Evolutionary conservation across 805 yeast genomes (phyloP).

Genomic region (Henningerozyma blattae): DNA sequence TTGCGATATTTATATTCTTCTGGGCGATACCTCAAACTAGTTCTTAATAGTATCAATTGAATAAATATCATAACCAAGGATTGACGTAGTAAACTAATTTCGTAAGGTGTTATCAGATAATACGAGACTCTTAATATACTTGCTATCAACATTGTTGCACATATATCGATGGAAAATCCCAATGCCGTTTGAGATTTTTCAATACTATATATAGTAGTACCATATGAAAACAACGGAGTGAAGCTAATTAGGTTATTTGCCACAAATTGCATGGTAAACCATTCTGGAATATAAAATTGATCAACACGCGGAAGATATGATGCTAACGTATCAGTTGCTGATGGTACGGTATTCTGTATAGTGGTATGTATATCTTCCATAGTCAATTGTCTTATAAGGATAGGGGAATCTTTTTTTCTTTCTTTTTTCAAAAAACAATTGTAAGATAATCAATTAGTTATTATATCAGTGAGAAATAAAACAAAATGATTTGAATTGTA

Average conservation of each 20-base stretch:
- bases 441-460: no score
- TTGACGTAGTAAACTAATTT: conserved; percentile 65
- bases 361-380: neutral
- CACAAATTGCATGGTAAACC: conserved; percentile 41
- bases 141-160: conserved; percentile 81
- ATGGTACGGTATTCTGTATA: neutral
- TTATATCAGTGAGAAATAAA: no score
- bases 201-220: conserved; percentile 66
- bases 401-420: no score
- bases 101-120: conserved; percentile 72
- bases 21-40: conserved; percentile 49
- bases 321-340: conserved; percentile 11
- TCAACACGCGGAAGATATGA: conserved; percentile 28
- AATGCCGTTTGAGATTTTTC: conserved; percentile 48
- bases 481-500: no score
- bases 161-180: conserved; percentile 86
- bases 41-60: conserved; percentile 52
- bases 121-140: conserved; percentile 63
- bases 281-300: conserved; percentile 36
- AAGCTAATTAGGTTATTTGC: conserved; percentile 59
- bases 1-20: conserved; percentile 29
- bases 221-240: conserved; percentile 81
- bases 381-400: no score
- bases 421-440: no score
- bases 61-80: conserved; percentile 76